phyloP scores from a whole-genome alignment of 2,329 filamentous ascomycete genomes.

The Peltaster fructicola region DNA sequence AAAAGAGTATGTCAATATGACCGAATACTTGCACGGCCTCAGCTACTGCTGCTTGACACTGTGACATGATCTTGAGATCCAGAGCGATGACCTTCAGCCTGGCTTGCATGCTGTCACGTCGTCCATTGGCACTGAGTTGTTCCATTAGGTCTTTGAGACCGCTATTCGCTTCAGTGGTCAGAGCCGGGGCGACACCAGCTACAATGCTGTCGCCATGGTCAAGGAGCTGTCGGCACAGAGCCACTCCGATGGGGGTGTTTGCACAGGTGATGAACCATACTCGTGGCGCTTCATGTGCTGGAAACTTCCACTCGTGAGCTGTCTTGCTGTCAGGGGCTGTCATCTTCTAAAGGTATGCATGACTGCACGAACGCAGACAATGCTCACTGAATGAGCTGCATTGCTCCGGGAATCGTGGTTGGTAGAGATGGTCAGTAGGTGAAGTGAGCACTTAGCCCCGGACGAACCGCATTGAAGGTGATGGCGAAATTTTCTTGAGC shows the following conservation, averaged over 20 bases:
- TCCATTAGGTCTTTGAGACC: slow-evolving; percentile 68
- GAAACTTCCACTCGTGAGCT: slow-evolving; percentile 33
- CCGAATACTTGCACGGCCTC: slow-evolving; percentile 74
- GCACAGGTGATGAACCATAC: slow-evolving; percentile 88
- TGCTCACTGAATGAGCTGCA: no score
- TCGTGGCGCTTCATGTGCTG: slow-evolving; percentile 49
- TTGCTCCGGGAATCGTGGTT: no score
- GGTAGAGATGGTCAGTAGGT: no score
- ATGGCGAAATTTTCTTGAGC: no score
- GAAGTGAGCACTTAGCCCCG: no score
- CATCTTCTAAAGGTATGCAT: no score
- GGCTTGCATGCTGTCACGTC: slow-evolving; percentile 62
- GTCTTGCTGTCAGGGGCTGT: slow-evolving; percentile 13
- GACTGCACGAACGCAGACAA: no score
- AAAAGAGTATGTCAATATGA: slow-evolving; percentile 74
- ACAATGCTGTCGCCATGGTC: slow-evolving; percentile 85
- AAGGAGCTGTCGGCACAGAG: slow-evolving; percentile 63
- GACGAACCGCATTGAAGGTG: no score
- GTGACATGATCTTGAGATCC: slow-evolving; percentile 42
- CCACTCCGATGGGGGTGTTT: slow-evolving; percentile 67
- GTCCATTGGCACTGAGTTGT: slow-evolving; percentile 26
- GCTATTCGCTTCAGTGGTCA: slow-evolving; percentile 47
- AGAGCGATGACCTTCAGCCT: slow-evolving; percentile 47
- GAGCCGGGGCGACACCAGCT: slow-evolving; percentile 62
- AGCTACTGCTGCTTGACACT: slow-evolving; percentile 73